Evolutionary conservation across 805 yeast species (phyloP).

Genomic region (Cyberlindnera samutprakarnensis): DNA sequence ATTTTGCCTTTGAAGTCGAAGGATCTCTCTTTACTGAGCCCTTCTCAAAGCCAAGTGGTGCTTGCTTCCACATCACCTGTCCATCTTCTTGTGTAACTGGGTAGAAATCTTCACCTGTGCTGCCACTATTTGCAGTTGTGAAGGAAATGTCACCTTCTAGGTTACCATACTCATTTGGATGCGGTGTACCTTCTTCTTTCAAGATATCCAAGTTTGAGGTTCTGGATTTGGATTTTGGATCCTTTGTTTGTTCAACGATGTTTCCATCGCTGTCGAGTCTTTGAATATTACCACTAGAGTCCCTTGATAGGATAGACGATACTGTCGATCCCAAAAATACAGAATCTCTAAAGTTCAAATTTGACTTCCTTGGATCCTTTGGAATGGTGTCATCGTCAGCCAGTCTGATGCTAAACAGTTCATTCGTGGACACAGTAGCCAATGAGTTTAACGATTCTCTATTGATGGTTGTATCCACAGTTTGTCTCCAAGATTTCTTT

Average conservation of each 20-base stretch:
- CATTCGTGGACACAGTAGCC: conserved; percentile 82
- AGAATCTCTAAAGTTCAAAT: conserved; percentile 33
- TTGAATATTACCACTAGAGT: conserved; percentile 23
- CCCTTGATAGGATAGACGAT: conserved; percentile 20
- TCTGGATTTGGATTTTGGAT: conserved; percentile 16
- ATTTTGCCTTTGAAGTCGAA: conserved; percentile 24
- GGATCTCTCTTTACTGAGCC: conserved; percentile 19
- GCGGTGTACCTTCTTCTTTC: conserved; percentile 17
- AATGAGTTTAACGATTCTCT: conserved; percentile 65
- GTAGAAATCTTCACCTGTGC: conserved; percentile 21
- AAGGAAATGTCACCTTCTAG: conserved; percentile 16
- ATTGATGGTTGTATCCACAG: conserved; percentile 24
- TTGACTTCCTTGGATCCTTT: conserved; percentile 36
- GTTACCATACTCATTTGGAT: conserved; percentile 2
- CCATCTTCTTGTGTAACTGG: conserved; percentile 16
- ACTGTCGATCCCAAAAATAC: conserved; percentile 27
- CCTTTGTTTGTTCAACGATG: conserved; percentile 14
- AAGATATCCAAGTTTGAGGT: conserved; percentile 20
- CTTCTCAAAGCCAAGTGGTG: conserved; percentile 20
- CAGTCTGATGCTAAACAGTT: conserved; percentile 69
- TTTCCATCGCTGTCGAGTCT: conserved; percentile 23
- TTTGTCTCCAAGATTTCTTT: conserved; percentile 56
- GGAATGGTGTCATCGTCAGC: conserved; percentile 49
- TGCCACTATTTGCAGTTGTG: conserved; percentile 13
- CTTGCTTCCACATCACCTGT: conserved; percentile 15